Evolutionary conservation across 2,329 filamentous ascomycete genomes (phyloP), one percentile per base, ranked within the genome.

Genomic region (Orbilia brochopaga): DNA sequence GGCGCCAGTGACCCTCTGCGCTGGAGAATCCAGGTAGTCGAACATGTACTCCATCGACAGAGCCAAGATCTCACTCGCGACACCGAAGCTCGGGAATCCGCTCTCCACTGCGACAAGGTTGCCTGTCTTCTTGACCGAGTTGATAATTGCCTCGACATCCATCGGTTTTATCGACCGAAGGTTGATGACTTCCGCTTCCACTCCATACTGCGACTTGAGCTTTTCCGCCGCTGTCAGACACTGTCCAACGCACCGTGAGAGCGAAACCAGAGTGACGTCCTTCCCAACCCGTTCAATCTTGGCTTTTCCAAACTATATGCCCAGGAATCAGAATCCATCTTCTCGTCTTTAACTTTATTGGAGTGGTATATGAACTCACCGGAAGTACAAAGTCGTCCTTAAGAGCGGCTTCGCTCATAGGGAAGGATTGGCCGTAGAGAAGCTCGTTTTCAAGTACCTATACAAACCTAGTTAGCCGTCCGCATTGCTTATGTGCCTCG

Each of bases 71-170:
- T 99, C 94, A 66, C 93, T 86, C 69, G 88, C 86, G 76, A 99
- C 91, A 80, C 94, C 94, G 79, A 92, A 99, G 78, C 91, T 90
- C 74, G 94, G 94, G 87, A 92, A 99, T 75, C 93, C 94, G 65
- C 92, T 97, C 83, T 97, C 93, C 76, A 99, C 91, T 46, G 87
- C 88, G 80, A 99, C 85, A 74, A 99, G 87, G 78, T 89, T 90
- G 80, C 90, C 89, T 17, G 94, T 99, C 89, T 99, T 99, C 90
- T 99, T 97, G 80, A 99, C 88, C 11, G 92, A 97, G 81, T 95
- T 92, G 81, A 97, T 85, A 78, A 99, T 97, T 76, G 91, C 86
- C 82, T 97, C 92, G 70, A 99, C 85, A 78, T 99, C 94, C 76
- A 99, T 86, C 48, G 94, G 94, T 86, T 97, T 99, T 83, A 99